Base-by-base conservation (phyloP, 2,329 filamentous ascomycete genomes). In the Dothistroma septosporum region DNA sequence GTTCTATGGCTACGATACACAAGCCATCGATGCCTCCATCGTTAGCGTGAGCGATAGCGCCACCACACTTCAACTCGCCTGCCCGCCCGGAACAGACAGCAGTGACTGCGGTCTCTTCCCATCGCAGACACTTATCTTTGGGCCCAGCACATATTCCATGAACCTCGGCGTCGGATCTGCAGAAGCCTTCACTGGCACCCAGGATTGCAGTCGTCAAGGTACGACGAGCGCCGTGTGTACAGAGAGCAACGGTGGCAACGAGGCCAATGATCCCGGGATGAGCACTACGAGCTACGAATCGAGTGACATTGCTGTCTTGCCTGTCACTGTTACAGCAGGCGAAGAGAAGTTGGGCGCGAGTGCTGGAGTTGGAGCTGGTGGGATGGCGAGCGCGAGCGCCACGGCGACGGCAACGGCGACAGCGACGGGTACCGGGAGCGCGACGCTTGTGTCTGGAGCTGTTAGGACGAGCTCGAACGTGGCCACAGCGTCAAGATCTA, bases 51-150 rank as follows among this genome's bases (percentile, higher is more conserved):
- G 59, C 50, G 33, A 53, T 53, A 35, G 44, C 19, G 50, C 59
- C 19, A 68, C 66, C 22, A 65, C 64, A 7, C 31, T 67, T n/a
- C 10, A 49, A 0, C 63, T 68, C 44, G 57, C 59, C 35, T 68
- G 66, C 31, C 57, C 60, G 6, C 32, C 57, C 9, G 49, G 53
- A 5, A 60, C 61, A 12, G 64, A 63, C 53, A 54, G 19, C 24
- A 52, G 24, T 33, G 66, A 67, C 32, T 68, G 66, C 61, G 66
- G 66, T 10, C 64, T 68, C 48, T 66, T 67, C 50, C 62, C 65
- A 19, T 44, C 28, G 3, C 65, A 67, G 46, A 65, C 64, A 12
- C 33, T 68, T 12, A 66, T 60, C 32, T 55, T 60, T 14, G 65
- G 66, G 2, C 61, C 66, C 8, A 63, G 57, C 12, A 67, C 63